phyloP scores from a whole-genome alignment of 306 rosid species.

The Inga oerstediana region DNA sequence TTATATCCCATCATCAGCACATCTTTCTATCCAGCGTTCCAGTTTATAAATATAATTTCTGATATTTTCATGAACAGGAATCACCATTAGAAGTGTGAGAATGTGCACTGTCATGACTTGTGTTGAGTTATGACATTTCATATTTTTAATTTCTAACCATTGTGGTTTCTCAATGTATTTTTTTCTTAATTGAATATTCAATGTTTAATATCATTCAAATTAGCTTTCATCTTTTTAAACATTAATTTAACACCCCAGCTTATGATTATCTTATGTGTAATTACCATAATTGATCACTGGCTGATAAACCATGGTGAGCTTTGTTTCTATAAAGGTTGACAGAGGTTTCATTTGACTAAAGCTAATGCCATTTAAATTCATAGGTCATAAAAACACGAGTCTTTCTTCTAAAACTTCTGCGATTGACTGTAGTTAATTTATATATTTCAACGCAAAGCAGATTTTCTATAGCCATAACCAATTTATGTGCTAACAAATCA shows the following conservation, averaged over 20 bases:
- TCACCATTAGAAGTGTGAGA: background rate
- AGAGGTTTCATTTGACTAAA: background rate
- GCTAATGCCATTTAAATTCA: background rate
- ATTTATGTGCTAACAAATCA: background rate
- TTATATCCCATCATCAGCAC: conserved; percentile 2
- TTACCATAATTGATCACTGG: background rate
- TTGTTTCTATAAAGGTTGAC: background rate
- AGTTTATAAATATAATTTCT: background rate
- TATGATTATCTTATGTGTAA: background rate
- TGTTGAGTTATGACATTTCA: background rate
- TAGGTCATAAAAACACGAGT: conserved; percentile 9
- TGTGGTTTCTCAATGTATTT: background rate
- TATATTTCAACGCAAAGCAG: conserved; percentile 16
- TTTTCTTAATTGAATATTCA: background rate
- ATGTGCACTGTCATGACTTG: background rate
- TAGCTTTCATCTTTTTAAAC: background rate
- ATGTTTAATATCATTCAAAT: background rate
- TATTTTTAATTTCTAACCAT: background rate
- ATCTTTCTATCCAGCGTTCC: background rate
- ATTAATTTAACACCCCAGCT: background rate
- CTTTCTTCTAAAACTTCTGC: conserved; percentile 25
- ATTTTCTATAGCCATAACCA: conserved; percentile 25
- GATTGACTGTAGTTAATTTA: conserved; percentile 18
- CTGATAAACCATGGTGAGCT: background rate
- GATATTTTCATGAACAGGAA: background rate